A percentile compares a stretch with the other conserved stretches of the same genome.
Conservation (phyloP, 1,284 basidiomycete species). For the Pholiota adiposa region DNA sequence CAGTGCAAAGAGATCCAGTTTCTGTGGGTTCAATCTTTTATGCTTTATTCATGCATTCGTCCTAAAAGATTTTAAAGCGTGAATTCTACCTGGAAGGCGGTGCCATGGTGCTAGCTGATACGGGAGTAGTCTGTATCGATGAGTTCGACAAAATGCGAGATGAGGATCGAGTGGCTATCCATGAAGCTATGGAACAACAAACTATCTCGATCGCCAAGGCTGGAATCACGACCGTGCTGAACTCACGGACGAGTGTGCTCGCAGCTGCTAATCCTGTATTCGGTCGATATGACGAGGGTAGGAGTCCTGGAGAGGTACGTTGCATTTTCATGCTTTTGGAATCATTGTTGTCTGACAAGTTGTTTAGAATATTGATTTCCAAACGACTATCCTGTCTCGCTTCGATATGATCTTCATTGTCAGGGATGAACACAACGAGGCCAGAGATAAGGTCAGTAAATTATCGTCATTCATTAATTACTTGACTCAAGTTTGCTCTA, state of each 20-base stretch:
- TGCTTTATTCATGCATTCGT: neutral
- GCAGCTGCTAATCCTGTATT: slow-evolving; percentile 99
- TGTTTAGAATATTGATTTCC: slow-evolving; percentile 92
- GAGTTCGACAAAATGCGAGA: neutral
- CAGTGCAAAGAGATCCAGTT: slow-evolving; percentile 92
- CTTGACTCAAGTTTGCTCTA: slow-evolving; percentile 32
- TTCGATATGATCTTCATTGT: slow-evolving; percentile 99
- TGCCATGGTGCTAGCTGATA: slow-evolving; percentile 43
- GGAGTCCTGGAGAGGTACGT: slow-evolving; percentile 91
- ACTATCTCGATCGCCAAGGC: slow-evolving; percentile 53
- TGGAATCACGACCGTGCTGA: slow-evolving; percentile 97
- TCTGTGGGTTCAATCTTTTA: slow-evolving; percentile 60
- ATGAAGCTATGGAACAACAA: slow-evolving; percentile 1
- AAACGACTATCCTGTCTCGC: slow-evolving; percentile 97
- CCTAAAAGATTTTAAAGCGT: slow-evolving; percentile 53
- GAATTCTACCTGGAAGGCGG: slow-evolving; percentile 99
- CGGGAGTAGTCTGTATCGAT: neutral
- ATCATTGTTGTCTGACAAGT: neutral
- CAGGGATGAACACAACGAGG: slow-evolving; percentile 97
- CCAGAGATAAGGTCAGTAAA: slow-evolving; percentile 77
- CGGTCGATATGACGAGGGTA: slow-evolving; percentile 97
- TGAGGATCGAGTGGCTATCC: neutral
- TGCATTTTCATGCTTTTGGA: neutral
- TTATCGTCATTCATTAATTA: neutral
- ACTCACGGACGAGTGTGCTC: slow-evolving; percentile 94